A percentile compares a stretch with the other conserved stretches of the same genome.
phyloP scores from a whole-genome alignment of 768 basidiomycete species.

The Hemileccinum rubropunctum region DNA sequence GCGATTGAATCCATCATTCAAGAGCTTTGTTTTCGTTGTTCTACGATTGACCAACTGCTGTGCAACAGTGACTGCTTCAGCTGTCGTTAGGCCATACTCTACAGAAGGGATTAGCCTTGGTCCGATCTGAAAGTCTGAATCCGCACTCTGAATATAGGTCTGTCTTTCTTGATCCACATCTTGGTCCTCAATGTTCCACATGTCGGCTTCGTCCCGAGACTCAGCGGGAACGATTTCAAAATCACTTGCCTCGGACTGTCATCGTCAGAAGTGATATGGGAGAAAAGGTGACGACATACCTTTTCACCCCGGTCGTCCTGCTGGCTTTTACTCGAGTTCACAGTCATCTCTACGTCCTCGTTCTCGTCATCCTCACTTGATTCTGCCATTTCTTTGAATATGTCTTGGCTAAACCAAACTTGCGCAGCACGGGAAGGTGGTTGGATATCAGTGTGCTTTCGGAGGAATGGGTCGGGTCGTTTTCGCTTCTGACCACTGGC shows the following conservation, averaged over 20 bases:
- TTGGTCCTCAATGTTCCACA: constrained; percentile 83
- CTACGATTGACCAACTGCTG: constrained; percentile 88
- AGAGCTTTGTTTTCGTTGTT: constrained; percentile 81
- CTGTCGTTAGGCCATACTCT: constrained; percentile 84
- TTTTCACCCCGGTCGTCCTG: constrained; percentile 29
- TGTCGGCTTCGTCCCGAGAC: constrained; percentile 50
- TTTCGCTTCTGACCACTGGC: constrained; percentile 47
- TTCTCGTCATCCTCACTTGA: constrained; percentile 30
- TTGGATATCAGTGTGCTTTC: constrained; percentile 36
- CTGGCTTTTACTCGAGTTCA: constrained; percentile 31
- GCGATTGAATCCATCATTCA: constrained; percentile 95
- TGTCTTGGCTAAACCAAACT: constrained; percentile 94
- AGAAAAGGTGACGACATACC: constrained; percentile 17
- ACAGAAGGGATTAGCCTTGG: constrained; percentile 6
- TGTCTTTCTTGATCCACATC: constrained; percentile 68
- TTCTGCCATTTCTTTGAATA: constrained; percentile 62
- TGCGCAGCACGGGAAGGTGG: constrained; percentile 56
- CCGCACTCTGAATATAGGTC: constrained; percentile 65
- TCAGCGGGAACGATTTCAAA: constrained; percentile 77
- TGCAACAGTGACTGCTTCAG: constrained; percentile 89
- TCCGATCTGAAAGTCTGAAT: background rate
- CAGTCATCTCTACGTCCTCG: constrained; percentile 24
- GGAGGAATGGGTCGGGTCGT: constrained; percentile 34
- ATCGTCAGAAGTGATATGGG: constrained; percentile 8
- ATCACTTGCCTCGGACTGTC: constrained; percentile 37